phyloP scores from a whole-genome alignment of 2,329 filamentous ascomycete species.

The Knoxdaviesia proteae region DNA sequence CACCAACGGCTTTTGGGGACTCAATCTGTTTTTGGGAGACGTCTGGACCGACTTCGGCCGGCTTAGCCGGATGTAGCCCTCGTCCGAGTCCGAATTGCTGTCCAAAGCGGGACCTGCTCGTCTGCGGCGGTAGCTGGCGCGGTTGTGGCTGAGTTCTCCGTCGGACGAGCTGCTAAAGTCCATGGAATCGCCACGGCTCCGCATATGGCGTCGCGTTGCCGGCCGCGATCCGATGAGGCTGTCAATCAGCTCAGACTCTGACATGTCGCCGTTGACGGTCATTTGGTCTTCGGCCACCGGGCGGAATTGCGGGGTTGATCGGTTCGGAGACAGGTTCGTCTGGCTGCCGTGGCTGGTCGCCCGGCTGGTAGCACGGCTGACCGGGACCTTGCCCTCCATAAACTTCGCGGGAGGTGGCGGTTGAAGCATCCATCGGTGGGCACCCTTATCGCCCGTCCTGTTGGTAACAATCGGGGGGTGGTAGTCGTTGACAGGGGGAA shows the following conservation, averaged over 20 bases:
- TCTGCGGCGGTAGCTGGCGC: too few relatives aligned
- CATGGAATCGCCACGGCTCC: too few relatives aligned
- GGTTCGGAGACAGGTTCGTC: conserved; percentile 3
- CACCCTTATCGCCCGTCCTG: conserved; percentile 45
- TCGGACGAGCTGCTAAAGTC: too few relatives aligned
- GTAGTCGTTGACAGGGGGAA: conserved; percentile 66
- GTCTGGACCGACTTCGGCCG: too few relatives aligned
- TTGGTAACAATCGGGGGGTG: conserved; percentile 70
- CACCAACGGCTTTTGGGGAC: too few relatives aligned
- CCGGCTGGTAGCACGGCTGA: conserved; percentile 39
- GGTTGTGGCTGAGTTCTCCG: too few relatives aligned
- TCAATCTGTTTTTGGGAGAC: too few relatives aligned
- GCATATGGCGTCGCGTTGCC: too few relatives aligned
- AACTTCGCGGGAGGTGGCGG: conserved; percentile 75
- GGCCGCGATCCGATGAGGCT: conserved; percentile 13
- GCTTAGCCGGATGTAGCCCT: too few relatives aligned
- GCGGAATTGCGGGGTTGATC: conserved; percentile 6
- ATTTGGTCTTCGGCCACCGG: conserved; percentile 7
- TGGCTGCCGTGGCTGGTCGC: conserved; percentile 14
- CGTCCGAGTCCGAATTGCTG: too few relatives aligned
- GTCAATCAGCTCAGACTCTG: conserved; percentile 23
- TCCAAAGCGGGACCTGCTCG: too few relatives aligned
- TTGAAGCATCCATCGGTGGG: conserved; percentile 79
- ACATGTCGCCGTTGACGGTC: conserved; percentile 4
- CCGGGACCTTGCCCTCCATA: conserved; percentile 70